phyloP scores from a whole-genome alignment of 1,284 basidiomycete species.

The Boletellus deceptivus region DNA sequence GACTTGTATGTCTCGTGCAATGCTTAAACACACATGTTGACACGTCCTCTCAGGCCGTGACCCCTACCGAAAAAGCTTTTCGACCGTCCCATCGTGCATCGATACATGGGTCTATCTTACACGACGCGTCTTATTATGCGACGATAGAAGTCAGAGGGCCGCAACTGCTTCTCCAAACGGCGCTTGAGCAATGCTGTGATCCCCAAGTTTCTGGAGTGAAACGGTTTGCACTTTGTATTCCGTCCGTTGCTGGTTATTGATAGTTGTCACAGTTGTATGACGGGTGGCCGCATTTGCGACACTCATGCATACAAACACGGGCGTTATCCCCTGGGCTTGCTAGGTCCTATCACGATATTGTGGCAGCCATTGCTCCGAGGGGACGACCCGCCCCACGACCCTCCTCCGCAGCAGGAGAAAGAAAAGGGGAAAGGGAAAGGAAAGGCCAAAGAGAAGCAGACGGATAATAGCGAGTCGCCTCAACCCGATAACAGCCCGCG shows the following conservation, averaged over 20 bases:
- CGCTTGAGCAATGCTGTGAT: conserved; percentile 63
- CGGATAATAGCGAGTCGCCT: conserved; percentile 7
- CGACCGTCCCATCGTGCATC: conserved; percentile 86
- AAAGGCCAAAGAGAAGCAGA: conserved; percentile 24
- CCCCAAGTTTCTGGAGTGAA: conserved; percentile 56
- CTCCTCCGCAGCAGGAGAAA: conserved; percentile 2
- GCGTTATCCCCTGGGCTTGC: conserved; percentile 65
- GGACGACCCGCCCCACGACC: neutral
- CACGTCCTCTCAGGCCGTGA: conserved; percentile 51
- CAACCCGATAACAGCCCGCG: conserved; percentile 29
- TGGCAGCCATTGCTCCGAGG: conserved; percentile 53
- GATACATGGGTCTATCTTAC: conserved; percentile 76
- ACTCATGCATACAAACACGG: conserved; percentile 63
- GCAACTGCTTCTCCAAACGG: conserved; percentile 48
- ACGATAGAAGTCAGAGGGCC: conserved; percentile 72
- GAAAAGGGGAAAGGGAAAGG: conserved; percentile 15
- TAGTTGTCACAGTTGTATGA: conserved; percentile 43
- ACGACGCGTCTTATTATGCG: conserved; percentile 84
- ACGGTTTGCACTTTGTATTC: conserved; percentile 42
- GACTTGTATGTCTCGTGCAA: conserved; percentile 54
- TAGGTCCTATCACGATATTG: conserved; percentile 70
- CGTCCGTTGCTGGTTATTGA: neutral
- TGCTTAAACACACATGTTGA: neutral
- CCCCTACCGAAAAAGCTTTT: conserved; percentile 88
- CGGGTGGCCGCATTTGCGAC: conserved; percentile 57